Conservation (phyloP, 129 eudicot genomes). For the Cynara cardunculus region DNA sequence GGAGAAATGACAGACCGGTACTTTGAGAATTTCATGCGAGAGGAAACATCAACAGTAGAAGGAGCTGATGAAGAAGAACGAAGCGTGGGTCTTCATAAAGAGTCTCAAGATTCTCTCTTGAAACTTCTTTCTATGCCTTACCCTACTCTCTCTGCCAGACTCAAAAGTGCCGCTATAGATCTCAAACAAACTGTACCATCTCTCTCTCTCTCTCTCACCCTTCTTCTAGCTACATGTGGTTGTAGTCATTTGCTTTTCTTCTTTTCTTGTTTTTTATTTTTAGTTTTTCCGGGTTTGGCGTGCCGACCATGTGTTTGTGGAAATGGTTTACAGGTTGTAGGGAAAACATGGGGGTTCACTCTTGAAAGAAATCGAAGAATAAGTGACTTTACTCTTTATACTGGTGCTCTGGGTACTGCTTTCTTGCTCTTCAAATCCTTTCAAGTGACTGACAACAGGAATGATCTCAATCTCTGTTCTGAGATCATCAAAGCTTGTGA, state of each 20-base stretch:
- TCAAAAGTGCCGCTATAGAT: conserved; percentile 13
- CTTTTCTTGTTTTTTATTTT: not conserved
- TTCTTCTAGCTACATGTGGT: too few relatives aligned
- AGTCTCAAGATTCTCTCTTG: not conserved
- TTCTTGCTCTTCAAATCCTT: conserved; percentile 12
- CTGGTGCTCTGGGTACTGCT: conserved; percentile 17
- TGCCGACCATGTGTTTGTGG: not conserved
- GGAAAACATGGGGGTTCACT: conserved; percentile 2
- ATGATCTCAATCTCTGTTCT: conserved; percentile 16
- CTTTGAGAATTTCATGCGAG: conserved; percentile 55
- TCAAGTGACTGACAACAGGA: not conserved
- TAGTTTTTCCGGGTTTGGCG: not conserved
- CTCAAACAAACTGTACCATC: too few relatives aligned
- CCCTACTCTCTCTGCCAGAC: not conserved
- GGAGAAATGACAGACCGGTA: conserved; percentile 49
- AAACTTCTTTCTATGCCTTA: conserved; percentile 11
- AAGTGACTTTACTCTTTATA: conserved; percentile 1
- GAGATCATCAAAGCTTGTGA: conserved; percentile 19
- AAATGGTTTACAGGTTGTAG: conserved; percentile 15
- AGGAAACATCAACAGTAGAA: conserved; percentile 25
- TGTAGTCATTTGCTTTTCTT: not conserved
- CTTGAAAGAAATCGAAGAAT: not conserved
- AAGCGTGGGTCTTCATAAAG: not conserved
- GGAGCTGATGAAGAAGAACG: conserved; percentile 1
- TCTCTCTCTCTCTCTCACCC: too few relatives aligned